Conservation (phyloP, 805 yeast genomes). For the Yamadazyma philogaea region DNA sequence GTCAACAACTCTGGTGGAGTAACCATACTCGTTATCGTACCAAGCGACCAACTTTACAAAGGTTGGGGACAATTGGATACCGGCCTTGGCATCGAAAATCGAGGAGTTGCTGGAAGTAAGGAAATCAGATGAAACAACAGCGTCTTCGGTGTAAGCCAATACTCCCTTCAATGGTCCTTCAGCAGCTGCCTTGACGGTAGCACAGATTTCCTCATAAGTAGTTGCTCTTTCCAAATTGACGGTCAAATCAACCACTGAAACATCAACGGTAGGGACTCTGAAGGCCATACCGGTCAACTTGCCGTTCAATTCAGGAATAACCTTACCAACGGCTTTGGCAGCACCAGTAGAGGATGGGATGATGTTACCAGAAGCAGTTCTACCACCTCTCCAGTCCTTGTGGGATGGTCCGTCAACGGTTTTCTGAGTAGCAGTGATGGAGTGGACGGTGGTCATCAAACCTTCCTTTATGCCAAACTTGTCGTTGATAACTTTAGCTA, state of each 20-base stretch:
- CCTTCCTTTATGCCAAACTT: conserved; percentile 34
- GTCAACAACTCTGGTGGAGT: conserved; percentile 37
- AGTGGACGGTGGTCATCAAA: conserved; percentile 37
- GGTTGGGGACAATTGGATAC: conserved; percentile 34
- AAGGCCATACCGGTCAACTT: conserved; percentile 36
- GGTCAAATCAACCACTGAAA: conserved; percentile 35
- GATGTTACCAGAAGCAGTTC: conserved; percentile 36
- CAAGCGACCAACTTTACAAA: conserved; percentile 36
- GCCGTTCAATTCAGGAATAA: conserved; percentile 36
- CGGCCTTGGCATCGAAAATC: conserved; percentile 33
- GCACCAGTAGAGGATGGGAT: conserved; percentile 38
- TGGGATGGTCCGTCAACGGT: conserved; percentile 38
- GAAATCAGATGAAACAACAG: conserved; percentile 35
- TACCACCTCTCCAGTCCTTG: conserved; percentile 40
- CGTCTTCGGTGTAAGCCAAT: conserved; percentile 34
- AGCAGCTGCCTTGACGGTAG: conserved; percentile 29
- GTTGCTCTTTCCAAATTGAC: conserved; percentile 30
- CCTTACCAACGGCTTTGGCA: conserved; percentile 38
- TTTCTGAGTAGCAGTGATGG: conserved; percentile 37
- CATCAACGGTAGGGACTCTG: conserved; percentile 37
- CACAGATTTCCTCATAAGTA: conserved; percentile 32
- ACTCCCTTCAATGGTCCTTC: conserved; percentile 34
- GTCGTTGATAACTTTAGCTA: conserved; percentile 36
- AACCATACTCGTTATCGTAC: conserved; percentile 38
- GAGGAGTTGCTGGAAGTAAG: conserved; percentile 29